Base-by-base conservation (phyloP, 2,329 filamentous ascomycete genomes). In the Fragosphaeria purpurea region DNA sequence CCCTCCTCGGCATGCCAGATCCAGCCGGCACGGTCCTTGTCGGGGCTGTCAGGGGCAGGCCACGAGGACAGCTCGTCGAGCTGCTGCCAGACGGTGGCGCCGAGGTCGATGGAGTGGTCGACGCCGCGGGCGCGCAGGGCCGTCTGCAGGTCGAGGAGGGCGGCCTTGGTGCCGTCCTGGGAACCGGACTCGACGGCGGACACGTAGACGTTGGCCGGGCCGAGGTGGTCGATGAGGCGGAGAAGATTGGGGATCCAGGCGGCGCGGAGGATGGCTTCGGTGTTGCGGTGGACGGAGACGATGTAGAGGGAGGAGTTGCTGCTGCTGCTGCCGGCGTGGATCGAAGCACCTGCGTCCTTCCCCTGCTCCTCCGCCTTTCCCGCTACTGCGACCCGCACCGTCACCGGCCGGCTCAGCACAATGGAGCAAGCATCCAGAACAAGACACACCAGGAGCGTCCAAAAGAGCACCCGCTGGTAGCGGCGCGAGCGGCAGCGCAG, bases 131-230 rank as follows among this genome's bases (percentile, higher is more conserved):
- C 61, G 8, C 74, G 75, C 11, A 86, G 68, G 35, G 70, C 63
- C 3, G 56, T 59, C 56, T 83, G 76, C 8, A 87, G 67, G 12
- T 78, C 72, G 41, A 68, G 66, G 55, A 87, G 65, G 2, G 77
- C 79, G 9, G 70, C 77, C 61, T 85, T 85, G 5, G 80, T 82
- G 50, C 79, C 67, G 62, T 87, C 84, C 63, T 77, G 81, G 52
- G 80, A 84, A 3, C 83, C 83, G 47, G 79, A 83, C 63, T 86
- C 83, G 57, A 82, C 75, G 22, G 85, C 75, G 37, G 76, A 79
- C 51, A 88, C 71, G 61, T 76, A 83, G 4, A 85, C 75, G 60
- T 85, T 84, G 12, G 76, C 73, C 1, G 73, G 62, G 0, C 83
- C 82, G 6, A 85, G 66, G 42, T 73, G 67, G 54, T 73, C 67